A percentile compares a stretch with the other conserved stretches of the same genome.
Evolutionary conservation across 331 rosid genomes (phyloP).

Genomic region (Malus hybrid): DNA sequence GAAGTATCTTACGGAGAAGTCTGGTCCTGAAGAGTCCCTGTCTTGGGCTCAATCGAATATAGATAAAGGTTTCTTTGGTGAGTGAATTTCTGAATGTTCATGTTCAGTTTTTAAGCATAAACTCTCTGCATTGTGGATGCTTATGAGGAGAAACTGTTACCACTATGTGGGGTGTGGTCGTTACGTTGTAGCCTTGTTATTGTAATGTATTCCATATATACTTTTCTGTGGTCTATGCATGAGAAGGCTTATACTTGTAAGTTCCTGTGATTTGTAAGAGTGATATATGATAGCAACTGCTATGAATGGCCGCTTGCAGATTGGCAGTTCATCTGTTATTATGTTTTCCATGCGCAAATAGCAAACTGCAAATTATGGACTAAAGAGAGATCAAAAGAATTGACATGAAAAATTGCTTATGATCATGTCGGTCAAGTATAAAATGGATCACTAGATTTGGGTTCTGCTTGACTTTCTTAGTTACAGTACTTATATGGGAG

Average conservation of each 20-base stretch:
- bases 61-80: slow-evolving; percentile 34
- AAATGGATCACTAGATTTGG: no score
- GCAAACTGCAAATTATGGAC: not conserved
- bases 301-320: not conserved
- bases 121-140: not conserved
- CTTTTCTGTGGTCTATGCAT: not conserved
- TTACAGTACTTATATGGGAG: not conserved
- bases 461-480: not conserved
- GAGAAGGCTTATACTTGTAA: not conserved
- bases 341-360: not conserved
- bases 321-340: not conserved
- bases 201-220: not conserved
- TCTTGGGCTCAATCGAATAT: slow-evolving; percentile 25
- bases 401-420: not conserved
- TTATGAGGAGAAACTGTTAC: not conserved
- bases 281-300: not conserved
- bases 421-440: not conserved
- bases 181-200: not conserved
- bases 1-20: slow-evolving; percentile 33
- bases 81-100: not conserved
- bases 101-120: not conserved
- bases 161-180: not conserved
- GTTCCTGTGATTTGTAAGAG: not conserved
- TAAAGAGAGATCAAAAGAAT: not conserved
- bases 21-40: slow-evolving; percentile 23